Percentiles rank a stretch among this genome's conserved stretches.
Evolutionary conservation across 371 early-diverging fungal genomes (phyloP).

Genomic region (Fennellomyces sp.): DNA sequence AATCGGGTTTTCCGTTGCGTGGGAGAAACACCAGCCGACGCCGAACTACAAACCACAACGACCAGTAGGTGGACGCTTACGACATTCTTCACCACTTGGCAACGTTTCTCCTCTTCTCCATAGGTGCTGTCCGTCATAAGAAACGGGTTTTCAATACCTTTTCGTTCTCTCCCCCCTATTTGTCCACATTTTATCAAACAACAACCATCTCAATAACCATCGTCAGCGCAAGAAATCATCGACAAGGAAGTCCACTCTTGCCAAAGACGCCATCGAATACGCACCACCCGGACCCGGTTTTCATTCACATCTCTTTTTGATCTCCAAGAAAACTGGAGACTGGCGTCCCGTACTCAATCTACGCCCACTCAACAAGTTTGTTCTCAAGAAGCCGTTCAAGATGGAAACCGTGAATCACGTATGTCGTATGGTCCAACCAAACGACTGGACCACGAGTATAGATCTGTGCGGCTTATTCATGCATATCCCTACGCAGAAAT

Average conservation of each 20-base stretch:
- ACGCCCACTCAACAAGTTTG: constrained; percentile 15
- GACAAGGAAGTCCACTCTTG: neutral
- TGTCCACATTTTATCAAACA: neutral
- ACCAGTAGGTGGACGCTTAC: neutral
- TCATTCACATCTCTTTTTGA: constrained; percentile 15
- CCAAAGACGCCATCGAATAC: neutral
- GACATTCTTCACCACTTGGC: neutral
- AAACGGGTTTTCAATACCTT: neutral
- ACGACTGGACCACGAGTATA: no score
- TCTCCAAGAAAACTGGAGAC: constrained; percentile 26
- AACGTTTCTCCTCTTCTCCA: neutral
- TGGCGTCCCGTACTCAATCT: constrained; percentile 26
- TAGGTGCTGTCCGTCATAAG: neutral
- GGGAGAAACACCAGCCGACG: neutral
- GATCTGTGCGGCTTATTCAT: no score
- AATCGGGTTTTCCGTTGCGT: neutral
- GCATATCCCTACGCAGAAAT: no score
- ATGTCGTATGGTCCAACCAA: no score
- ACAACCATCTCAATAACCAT: neutral
- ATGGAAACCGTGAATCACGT: constrained; percentile 23
- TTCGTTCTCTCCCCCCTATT: neutral
- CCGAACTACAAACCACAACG: neutral
- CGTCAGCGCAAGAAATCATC: neutral
- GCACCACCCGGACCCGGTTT: constrained; percentile 9
- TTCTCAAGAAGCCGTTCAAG: constrained; percentile 17